Percentiles rank a stretch among this genome's conserved stretches.
phyloP scores from a whole-genome alignment of 1,139 yeast genomes.

The Pichia sp. region DNA sequence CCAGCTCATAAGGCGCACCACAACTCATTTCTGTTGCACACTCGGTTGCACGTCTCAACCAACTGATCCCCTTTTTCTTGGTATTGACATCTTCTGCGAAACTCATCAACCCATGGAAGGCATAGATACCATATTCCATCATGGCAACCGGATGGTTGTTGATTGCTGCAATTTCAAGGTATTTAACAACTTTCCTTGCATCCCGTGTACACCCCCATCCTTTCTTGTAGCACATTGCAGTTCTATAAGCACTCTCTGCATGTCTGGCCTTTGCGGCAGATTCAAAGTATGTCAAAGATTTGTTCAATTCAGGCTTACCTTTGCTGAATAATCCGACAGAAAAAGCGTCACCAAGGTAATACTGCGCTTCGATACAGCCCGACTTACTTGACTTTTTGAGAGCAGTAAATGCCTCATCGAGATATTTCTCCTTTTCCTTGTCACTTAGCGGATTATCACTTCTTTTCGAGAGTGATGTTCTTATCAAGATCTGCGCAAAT shows the following conservation, averaged over 20 bases:
- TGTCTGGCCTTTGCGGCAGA: constrained; percentile 93
- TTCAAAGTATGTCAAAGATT: constrained; percentile 73
- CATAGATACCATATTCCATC: constrained; percentile 85
- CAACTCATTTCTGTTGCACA: constrained; percentile 80
- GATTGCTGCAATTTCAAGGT: constrained; percentile 80
- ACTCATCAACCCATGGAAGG: constrained; percentile 83
- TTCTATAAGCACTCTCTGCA: constrained; percentile 83
- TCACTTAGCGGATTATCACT: constrained; percentile 14
- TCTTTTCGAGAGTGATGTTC: constrained; percentile 22
- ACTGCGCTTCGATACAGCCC: constrained; percentile 88
- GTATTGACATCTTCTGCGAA: constrained; percentile 61
- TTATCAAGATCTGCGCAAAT: constrained; percentile 59
- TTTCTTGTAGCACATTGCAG: constrained; percentile 87
- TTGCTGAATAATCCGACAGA: constrained; percentile 66
- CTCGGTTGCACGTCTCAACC: constrained; percentile 85
- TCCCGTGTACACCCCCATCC: constrained; percentile 92
- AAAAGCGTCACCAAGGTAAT: constrained; percentile 81
- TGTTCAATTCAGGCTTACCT: constrained; percentile 75
- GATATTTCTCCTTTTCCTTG: constrained; percentile 43
- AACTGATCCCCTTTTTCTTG: constrained; percentile 83
- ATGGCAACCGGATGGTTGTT: constrained; percentile 93
- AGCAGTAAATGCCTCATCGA: constrained; percentile 73
- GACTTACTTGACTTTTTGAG: constrained; percentile 70
- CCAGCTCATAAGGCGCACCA: constrained; percentile 92
- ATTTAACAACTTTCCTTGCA: constrained; percentile 79